Base-by-base conservation (phyloP, 1,139 yeast genomes). In the Kodamaea sp. region DNA sequence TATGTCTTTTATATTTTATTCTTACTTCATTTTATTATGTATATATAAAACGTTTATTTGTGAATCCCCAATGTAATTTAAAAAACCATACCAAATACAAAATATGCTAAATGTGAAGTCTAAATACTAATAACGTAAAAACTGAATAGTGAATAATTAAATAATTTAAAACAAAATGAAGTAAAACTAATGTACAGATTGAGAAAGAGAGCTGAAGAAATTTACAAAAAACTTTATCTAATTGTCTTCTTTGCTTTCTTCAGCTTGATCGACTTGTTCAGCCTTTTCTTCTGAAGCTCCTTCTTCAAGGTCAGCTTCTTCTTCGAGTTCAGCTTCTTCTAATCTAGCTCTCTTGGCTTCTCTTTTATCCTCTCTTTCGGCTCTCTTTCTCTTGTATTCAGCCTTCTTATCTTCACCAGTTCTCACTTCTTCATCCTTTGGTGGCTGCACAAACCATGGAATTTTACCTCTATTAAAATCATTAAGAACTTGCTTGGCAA, bases 401-500 rank as follows among this genome's bases (percentile, higher is more conserved):
- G 79, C 79, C 60, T 73, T 75, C 57, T 75, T 75, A 52, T 78
- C 83, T 45, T 68, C 79, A 28, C 79, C 80, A 5, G 66, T 62
- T 58, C 79, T 69, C 11, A 61, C 74, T 43, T 67, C 73, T 37
- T 73, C 79, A 52, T 79, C 86, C 55, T 79, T 75, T 29, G 97
- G 97, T 34, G 98, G 97, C 27, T 94, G 81, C 27, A 88, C 88
- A 60, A 92, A 92, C 98, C 98, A 92, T 22, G 98, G 98, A 41
- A 92, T 89, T 58, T 89, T 88, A 45, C 98, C 98, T 63, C 98
- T 79, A 66, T 88, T 92, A 70, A 92, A 92, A 62, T 92, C 98
- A 54, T 87, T 89, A 58, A 92, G 75, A 27, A 92, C 83, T 58
- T 84, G 84, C 62, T 89, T 92, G 37, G 98, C 82, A 42, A 92